Evolutionary conservation across 2,329 filamentous ascomycete genomes (phyloP).

Genomic region (Nothophaeocryptopus gaeumannii): DNA sequence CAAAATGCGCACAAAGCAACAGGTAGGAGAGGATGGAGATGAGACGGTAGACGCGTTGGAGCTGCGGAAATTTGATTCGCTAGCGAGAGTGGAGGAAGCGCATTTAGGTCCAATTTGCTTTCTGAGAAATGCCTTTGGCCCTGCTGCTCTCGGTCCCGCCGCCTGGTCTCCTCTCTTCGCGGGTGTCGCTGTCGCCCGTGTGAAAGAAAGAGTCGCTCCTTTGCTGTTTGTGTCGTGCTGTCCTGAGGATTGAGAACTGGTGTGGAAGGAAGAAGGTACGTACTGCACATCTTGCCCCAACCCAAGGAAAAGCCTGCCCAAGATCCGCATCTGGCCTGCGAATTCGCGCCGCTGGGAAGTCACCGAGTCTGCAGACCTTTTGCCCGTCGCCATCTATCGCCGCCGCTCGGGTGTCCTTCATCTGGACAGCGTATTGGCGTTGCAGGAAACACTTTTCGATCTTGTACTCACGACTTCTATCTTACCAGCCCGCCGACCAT

Average conservation of each 20-base stretch:
- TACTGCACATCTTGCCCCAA: background rate
- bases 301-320: background rate
- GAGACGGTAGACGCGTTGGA: conserved; percentile 5
- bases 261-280: conserved; percentile 6
- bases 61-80: conserved; percentile 2
- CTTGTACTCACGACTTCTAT: background rate
- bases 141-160: background rate
- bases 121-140: conserved; percentile 6
- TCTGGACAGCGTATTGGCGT: too few species aligned
- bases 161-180: background rate
- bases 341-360: too few species aligned
- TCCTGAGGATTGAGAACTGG: background rate
- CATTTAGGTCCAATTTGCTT: conserved; percentile 13
- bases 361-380: too few species aligned
- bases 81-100: background rate
- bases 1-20: background rate
- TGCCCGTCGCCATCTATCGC: too few species aligned
- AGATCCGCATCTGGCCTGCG: conserved; percentile 8
- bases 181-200: background rate
- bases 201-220: conserved; percentile 8
- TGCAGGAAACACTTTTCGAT: too few species aligned
- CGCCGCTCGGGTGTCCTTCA: too few species aligned
- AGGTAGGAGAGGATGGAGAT: background rate
- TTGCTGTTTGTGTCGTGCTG: conserved; percentile 2
- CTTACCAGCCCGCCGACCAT: conserved; percentile 7